A percentile compares a stretch with the other conserved stretches of the same genome.
Evolutionary conservation across 2,329 filamentous ascomycete species (phyloP).

Genomic region (Colletotrichum cuscutae): DNA sequence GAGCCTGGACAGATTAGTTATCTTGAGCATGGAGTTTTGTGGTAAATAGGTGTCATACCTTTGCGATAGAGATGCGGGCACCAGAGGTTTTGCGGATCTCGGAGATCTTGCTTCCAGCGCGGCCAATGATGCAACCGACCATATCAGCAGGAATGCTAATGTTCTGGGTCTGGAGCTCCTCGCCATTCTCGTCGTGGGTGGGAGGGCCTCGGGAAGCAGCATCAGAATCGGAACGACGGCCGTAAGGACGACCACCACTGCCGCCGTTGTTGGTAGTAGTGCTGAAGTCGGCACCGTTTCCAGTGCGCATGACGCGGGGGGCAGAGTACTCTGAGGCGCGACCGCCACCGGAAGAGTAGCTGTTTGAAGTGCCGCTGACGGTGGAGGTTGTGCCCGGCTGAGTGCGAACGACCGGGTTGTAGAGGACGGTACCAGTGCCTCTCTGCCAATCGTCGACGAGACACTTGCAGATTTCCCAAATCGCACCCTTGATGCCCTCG

Average conservation of each 20-base stretch:
- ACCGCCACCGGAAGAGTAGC: slow-evolving; percentile 49
- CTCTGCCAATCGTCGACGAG: slow-evolving; percentile 98
- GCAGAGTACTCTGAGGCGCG: slow-evolving; percentile 66
- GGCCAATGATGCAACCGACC: slow-evolving; percentile 99
- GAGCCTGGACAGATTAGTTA: slow-evolving; percentile 63
- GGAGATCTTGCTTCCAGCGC: slow-evolving; percentile 95
- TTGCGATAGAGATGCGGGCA: slow-evolving; percentile 96
- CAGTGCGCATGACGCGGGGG: slow-evolving; percentile 89
- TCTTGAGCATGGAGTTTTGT: not conserved
- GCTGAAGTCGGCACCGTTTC: slow-evolving; percentile 95
- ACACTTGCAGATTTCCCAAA: slow-evolving; percentile 99
- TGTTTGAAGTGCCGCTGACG: slow-evolving; percentile 43
- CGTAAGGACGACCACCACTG: slow-evolving; percentile 67
- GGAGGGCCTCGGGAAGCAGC: slow-evolving; percentile 82
- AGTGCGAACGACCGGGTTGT: slow-evolving; percentile 94
- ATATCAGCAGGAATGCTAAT: slow-evolving; percentile 99
- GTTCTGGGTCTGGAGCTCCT: slow-evolving; percentile 98
- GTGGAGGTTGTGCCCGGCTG: slow-evolving; percentile 67
- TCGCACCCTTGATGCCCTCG: slow-evolving; percentile 92
- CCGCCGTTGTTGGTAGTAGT: slow-evolving; percentile 47
- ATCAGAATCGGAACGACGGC: slow-evolving; percentile 86
- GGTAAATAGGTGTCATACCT: slow-evolving; percentile 60
- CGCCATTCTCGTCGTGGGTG: slow-evolving; percentile 93
- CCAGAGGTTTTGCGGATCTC: slow-evolving; percentile 98
- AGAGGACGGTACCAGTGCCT: slow-evolving; percentile 94